A percentile compares a stretch with the other conserved stretches of the same genome.
These are phyloP conservation scores for Nicotiana otophora DNA, from an alignment of 257 asterid genomes.

Conservation along the genomic window DNA sequence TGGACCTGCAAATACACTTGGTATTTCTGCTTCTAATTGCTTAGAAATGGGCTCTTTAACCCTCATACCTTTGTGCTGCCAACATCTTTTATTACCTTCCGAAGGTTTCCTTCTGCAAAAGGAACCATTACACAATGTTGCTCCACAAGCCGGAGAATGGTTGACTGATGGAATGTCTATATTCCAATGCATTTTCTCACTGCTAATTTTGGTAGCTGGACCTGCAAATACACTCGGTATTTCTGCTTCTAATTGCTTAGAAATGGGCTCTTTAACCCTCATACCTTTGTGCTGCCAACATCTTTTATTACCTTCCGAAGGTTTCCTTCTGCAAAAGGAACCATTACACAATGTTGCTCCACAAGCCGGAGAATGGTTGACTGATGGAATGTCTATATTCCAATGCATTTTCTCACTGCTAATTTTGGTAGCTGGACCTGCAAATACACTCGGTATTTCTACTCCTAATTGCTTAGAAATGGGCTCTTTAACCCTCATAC, in stretches of 20 bases:
- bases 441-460: constrained; percentile 3
- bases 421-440: background rate
- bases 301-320: constrained; percentile 20
- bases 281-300: constrained; percentile 28
- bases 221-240: constrained; percentile 1
- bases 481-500: constrained; percentile 23
- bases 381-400: background rate
- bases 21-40: background rate
- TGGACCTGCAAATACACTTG: background rate
- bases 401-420: background rate
- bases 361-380: constrained; percentile 12
- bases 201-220: background rate
- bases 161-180: background rate
- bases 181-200: background rate
- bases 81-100: constrained; percentile 24
- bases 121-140: constrained; percentile 15
- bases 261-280: constrained; percentile 11
- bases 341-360: constrained; percentile 18
- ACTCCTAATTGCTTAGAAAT: background rate
- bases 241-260: background rate
- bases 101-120: constrained; percentile 16
- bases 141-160: constrained; percentile 18
- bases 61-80: constrained; percentile 25
- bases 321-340: constrained; percentile 19
- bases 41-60: constrained; percentile 6